A percentile compares a stretch with the other conserved stretches of the same genome.
phyloP scores from a whole-genome alignment of 176 grass and related monocot species.

The Ampelocalamus luodianensis region DNA sequence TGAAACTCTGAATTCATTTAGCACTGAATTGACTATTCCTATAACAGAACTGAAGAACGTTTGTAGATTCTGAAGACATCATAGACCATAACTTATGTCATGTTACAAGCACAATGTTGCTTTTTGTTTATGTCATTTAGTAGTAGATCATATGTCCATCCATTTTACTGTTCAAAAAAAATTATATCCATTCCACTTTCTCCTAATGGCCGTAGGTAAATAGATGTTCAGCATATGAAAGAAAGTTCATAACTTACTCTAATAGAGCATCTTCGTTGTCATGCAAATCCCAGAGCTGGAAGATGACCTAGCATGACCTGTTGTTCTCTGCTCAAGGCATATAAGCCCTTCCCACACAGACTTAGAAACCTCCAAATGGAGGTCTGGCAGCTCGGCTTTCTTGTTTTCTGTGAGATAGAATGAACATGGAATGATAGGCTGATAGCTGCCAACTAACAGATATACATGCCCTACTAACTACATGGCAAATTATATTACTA shows the following conservation, averaged over 20 bases:
- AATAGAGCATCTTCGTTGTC: not conserved
- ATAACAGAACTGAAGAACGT: too few relatives aligned
- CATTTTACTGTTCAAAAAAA: not conserved
- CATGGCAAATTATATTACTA: not conserved
- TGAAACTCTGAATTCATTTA: not conserved
- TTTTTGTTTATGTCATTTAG: not conserved
- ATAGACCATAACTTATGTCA: not conserved
- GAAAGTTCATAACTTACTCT: conserved; percentile 21
- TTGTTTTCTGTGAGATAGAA: not conserved
- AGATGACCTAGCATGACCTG: not conserved
- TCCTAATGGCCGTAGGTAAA: not conserved
- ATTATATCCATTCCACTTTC: not conserved
- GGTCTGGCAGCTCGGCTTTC: not conserved
- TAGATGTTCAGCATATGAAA: not conserved
- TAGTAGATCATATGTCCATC: not conserved
- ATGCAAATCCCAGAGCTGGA: not conserved
- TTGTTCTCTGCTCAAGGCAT: not conserved
- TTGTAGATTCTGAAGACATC: too few relatives aligned
- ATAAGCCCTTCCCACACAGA: not conserved
- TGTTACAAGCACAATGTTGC: not conserved
- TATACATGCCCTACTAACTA: not conserved
- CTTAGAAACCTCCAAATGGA: not conserved
- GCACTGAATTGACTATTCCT: not conserved
- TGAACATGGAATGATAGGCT: not conserved
- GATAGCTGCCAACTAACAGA: not conserved